Base-by-base conservation (phyloP, 495 filamentous ascomycete species). In the Schizothecium vesticola region DNA sequence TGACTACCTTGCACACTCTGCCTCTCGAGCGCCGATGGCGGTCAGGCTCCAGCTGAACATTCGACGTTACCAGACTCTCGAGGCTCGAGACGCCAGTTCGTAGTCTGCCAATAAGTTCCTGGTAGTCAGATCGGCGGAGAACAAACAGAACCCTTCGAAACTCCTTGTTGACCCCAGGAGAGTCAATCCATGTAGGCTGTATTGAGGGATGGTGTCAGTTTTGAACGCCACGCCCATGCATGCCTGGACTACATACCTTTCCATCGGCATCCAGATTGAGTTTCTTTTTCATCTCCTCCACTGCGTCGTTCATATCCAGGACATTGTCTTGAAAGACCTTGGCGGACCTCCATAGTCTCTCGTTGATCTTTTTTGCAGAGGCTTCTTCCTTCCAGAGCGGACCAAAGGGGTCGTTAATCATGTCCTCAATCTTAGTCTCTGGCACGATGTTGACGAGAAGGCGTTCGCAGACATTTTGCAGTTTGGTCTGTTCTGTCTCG, bases 401-500 rank as follows among this genome's bases (percentile, higher is more conserved):
- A 1, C 75, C 74, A 13, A 66, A 61, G 16, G 78, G 75, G 24
- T 74, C 28, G 16, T 68, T 51, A 51, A 79, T 67, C 74, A 80
- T 74, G 13, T 56, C 43, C 25, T 74, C 72, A 3, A 80, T 69
- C 21, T 70, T 21, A 6, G 64, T 25, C 8, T 65, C 67, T 0
- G 73, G 70, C 2, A 74, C 74, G 1, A 80, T 65, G 3, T 71
- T 75, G 21, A 61, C 57, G 1, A 80, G 65, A 0, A 79, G 73
- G 22, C 74, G 75, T 36, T 83, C 78, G 65, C 65, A 75, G 8
- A 73, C 70, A 43, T 78, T 75, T 56, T 74, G 68, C 3, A 83
- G 76, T 25, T 70, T 74, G 3, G 70, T 67, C 24, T 69, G 73
- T 59, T 81, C 73, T n/a, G 73, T 77, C 10, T 74, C 69, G 25